Evolutionary conservation across 768 basidiomycete species (phyloP).

Genomic region (Tricholoma furcatifolium): DNA sequence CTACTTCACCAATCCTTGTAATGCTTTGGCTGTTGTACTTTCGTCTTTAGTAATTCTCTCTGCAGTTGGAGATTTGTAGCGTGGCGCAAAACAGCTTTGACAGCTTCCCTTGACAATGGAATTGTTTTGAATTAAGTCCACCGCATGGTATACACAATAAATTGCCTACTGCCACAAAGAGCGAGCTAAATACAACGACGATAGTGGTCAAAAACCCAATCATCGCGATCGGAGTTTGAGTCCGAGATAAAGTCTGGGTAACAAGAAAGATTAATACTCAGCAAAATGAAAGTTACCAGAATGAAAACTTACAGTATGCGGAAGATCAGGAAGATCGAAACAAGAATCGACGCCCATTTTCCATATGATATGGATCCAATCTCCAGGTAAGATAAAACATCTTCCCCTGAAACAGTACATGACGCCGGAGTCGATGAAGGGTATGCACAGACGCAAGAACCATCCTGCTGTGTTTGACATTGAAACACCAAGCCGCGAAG

Average conservation of each 20-base stretch:
- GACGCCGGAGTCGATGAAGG: slow-evolving; percentile 41
- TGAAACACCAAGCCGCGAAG: slow-evolving; percentile 43
- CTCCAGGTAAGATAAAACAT: slow-evolving; percentile 48
- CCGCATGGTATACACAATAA: too few species aligned
- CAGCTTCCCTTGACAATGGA: not conserved
- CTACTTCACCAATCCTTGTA: not conserved
- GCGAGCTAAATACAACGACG: too few species aligned
- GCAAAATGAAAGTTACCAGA: not conserved
- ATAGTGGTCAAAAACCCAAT: not conserved
- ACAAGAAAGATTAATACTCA: too few species aligned
- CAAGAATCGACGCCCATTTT: slow-evolving; percentile 43
- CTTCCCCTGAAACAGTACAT: slow-evolving; percentile 49
- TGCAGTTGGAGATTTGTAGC: not conserved
- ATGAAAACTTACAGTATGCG: slow-evolving; percentile 34
- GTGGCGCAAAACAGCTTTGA: not conserved
- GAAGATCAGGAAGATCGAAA: slow-evolving; percentile 46
- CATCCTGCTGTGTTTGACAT: slow-evolving; percentile 35
- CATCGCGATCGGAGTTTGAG: slow-evolving; percentile 14
- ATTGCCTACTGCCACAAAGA: too few species aligned
- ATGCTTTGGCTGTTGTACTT: not conserved
- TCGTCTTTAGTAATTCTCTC: not conserved
- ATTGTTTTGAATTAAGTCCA: too few species aligned
- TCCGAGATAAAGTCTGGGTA: slow-evolving; percentile 10
- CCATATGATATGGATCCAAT: slow-evolving; percentile 42
- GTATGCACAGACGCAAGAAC: slow-evolving; percentile 46